Conservation (phyloP, 2,329 filamentous ascomycete species). For the Ophiostoma ulmi region DNA sequence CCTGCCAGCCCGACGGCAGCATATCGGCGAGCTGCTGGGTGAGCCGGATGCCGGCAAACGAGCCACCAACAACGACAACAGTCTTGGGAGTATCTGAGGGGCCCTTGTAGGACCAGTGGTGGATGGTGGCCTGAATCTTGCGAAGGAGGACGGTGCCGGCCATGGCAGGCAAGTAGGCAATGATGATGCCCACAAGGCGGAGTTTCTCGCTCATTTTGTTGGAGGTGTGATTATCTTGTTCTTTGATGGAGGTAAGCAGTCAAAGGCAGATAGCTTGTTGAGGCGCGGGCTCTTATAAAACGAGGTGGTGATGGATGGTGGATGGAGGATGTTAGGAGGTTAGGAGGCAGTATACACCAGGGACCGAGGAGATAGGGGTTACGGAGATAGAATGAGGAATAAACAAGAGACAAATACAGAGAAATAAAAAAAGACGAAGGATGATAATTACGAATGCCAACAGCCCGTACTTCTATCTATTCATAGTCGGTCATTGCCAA, state of each 20-base stretch:
- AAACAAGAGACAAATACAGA: not conserved
- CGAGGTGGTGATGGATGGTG: not conserved
- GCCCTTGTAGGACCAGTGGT: constrained; percentile 24
- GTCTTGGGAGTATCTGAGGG: constrained; percentile 35
- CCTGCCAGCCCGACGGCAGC: constrained; percentile 46
- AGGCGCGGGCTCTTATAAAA: not conserved
- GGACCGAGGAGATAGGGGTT: not conserved
- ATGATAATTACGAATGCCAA: not conserved
- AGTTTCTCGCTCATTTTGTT: constrained; percentile 21
- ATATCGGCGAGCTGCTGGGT: constrained; percentile 45
- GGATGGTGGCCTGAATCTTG: constrained; percentile 18
- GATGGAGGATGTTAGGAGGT: not conserved
- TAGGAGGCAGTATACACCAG: not conserved
- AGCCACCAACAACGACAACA: constrained; percentile 54
- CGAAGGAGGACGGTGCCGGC: constrained; percentile 10
- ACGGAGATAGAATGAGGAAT: not conserved
- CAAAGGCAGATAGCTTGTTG: not conserved
- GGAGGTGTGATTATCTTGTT: not conserved
- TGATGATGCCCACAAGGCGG: constrained; percentile 18
- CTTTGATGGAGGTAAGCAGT: not conserved
- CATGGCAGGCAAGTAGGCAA: constrained; percentile 6
- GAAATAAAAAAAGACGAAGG: not conserved
- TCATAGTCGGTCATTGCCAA: not conserved
- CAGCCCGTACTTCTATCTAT: not conserved
- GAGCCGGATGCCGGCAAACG: constrained; percentile 51